Evolutionary conservation across 108 stramenopile genomes (phyloP), one percentile per base, ranked within the genome.

Genomic region (Skeletonema menzelii): DNA sequence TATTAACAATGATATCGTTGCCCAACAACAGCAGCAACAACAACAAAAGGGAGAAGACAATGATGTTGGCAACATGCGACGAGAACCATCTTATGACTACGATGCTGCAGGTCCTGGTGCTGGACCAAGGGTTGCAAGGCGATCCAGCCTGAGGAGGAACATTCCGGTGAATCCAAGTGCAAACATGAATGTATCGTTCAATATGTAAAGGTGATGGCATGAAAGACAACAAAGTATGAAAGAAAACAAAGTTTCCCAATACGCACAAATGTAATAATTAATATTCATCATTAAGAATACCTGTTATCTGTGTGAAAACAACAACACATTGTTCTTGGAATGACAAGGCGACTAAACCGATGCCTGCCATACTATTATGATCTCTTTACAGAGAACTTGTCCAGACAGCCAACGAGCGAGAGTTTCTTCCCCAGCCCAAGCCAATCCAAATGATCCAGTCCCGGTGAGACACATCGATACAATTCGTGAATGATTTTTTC

Each of bases 1-100:
- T 70, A 95, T 95, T 59, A 92, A 92, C 70, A 95, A 90, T 67
- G 82, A 86, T 58, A 68, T 80, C 59, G 67, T 80, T 46, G 24
- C 31, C 35, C 77, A 79, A 44, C 66, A 69, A 31, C 66, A 69
- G 37, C 20, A 26, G 14, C 55, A 55, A 49, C 32, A 34, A 30
- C 59, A 31, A 20, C 59, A 60, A 5, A 31, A 31, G 59, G 59
- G 19, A 5, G 59, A 60, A 34, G 59, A 60, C n/a, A 6, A 57
- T 26, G 12, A 20, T 4, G 19, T 4, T 0, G 27, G 57, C 57
- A 30, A n/a, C 13, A 30, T 26, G 17, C 14, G 56, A n/a, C 56
- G 40, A 42, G 40, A 42, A 42, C 40, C 40, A 42, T n/a, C 4
- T 42, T 42, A 42, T 42, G 59, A 11, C 4, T 31, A 35, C 59